Base-by-base conservation (phyloP, 1,139 yeast species). In the Suhomyces coccinellae region DNA sequence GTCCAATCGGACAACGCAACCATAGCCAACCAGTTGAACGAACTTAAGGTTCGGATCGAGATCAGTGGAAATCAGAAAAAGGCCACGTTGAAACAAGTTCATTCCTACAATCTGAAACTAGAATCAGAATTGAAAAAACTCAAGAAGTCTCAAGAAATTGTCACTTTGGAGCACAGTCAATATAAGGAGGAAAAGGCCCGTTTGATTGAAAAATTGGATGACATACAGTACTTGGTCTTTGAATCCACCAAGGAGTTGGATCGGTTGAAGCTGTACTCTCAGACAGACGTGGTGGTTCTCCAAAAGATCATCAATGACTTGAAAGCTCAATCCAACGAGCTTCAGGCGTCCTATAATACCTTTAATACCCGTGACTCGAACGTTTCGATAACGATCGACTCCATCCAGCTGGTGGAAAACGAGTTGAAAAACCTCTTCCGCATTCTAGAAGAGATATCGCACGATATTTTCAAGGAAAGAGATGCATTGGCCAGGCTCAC, bases 71-170 rank as follows among this genome's bases (percentile, higher is more conserved):
- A 47, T 30, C 54, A 57, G 29, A 54, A 59, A 37, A 62, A 61
- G 45, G 61, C 70, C n/a, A 63, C 69, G 11, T 50, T 71, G 27
- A 73, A 76, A 39, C 77, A 78, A 37, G 69, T 85, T 16, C 79
- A 80, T 46, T 67, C 72, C 3, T 80, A 79, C 52, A 87, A 86
- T 56, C 62, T 73, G 14, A 74, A 79, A 45, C 67, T 87, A 9
- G 95, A 87, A 56, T 64, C 67, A 10, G 84, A 86, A 53, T 69
- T 89, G 52, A 78, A 83, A 52, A 73, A 75, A 50, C 69, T 88
- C 51, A 86, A 85, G 51, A 74, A 71, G 41, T 63, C 76, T 1
- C 96, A 87, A 58, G 90, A 86, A 53, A 65, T 72, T 17, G 66
- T 87, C 40, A 77, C 86, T 0, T 64, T 71, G n/a, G 90, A 86